phyloP scores from a whole-genome alignment of 2,329 filamentous ascomycete genomes.

The Grosmannia serpens region DNA sequence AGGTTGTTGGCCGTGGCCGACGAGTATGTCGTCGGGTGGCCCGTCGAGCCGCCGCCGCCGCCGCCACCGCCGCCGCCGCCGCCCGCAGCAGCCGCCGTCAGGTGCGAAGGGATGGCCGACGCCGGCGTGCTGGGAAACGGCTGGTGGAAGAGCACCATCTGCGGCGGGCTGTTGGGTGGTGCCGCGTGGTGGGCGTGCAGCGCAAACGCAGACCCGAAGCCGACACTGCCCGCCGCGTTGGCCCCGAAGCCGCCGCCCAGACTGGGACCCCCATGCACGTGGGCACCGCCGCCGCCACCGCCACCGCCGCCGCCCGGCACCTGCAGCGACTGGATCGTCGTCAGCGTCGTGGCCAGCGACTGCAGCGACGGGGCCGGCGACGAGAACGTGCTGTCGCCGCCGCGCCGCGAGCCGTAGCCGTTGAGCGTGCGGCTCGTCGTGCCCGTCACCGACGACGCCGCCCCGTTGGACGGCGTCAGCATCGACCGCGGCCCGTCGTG shows the following conservation, averaged over 20 bases:
- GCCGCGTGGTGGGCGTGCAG: too few relatives aligned
- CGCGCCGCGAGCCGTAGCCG: slow-evolving; percentile 53
- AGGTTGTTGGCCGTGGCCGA: slow-evolving; percentile 74
- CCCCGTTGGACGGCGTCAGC: slow-evolving; percentile 61
- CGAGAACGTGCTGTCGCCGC: slow-evolving; percentile 67
- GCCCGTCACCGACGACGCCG: slow-evolving; percentile 50
- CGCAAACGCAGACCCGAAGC: background rate
- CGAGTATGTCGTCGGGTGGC: slow-evolving; percentile 59
- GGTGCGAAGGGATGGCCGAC: slow-evolving; percentile 61
- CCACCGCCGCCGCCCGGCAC: slow-evolving; percentile 23
- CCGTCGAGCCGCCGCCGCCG: slow-evolving; percentile 11
- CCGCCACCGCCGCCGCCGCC: background rate
- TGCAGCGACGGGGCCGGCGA: slow-evolving; percentile 71
- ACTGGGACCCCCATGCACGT: background rate
- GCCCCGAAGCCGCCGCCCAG: background rate
- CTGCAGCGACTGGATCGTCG: slow-evolving; percentile 69
- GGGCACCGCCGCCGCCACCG: slow-evolving; percentile 27
- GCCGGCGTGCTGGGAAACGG: slow-evolving; percentile 55
- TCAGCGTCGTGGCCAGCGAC: slow-evolving; percentile 72
- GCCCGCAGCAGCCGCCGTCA: slow-evolving; percentile 30
- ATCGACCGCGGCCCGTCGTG: slow-evolving; percentile 65
- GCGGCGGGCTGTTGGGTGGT: too few relatives aligned
- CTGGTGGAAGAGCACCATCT: slow-evolving; percentile 46
- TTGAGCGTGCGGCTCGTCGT: slow-evolving; percentile 66
- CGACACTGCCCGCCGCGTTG: background rate